Evolutionary conservation across 2,329 filamentous ascomycete genomes (phyloP).

Genomic region (Diplocarpon rosae): DNA sequence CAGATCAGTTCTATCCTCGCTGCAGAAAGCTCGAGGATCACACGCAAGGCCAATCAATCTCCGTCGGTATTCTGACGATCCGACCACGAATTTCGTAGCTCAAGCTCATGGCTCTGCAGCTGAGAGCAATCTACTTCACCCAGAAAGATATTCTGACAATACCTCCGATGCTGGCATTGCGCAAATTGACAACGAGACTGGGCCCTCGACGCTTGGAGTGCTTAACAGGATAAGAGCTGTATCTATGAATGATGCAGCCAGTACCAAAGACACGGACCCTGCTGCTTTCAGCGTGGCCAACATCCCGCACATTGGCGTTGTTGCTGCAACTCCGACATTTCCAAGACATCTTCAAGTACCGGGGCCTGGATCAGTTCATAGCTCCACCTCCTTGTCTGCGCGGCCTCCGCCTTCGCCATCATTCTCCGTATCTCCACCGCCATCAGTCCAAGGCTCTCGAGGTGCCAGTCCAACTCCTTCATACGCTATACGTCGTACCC

Average conservation of each 20-base stretch:
- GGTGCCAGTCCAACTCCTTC: conserved; percentile 25
- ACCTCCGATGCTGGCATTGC: conserved; percentile 31
- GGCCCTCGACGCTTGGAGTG: conserved; percentile 8
- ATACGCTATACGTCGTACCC: conserved; percentile 27
- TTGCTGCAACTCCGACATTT: conserved; percentile 31
- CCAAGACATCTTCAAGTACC: conserved; percentile 23
- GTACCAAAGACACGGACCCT: conserved; percentile 11
- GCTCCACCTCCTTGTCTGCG: conserved; percentile 20
- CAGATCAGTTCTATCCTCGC: conserved; percentile 74
- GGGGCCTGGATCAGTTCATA: conserved; percentile 10
- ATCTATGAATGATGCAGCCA: conserved; percentile 24
- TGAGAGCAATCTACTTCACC: conserved; percentile 23
- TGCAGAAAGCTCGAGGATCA: conserved; percentile 72
- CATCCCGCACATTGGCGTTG: conserved; percentile 25
- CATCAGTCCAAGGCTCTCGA: conserved; percentile 21
- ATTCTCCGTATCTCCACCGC: conserved; percentile 22
- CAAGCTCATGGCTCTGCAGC: conserved; percentile 30
- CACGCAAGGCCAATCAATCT: conserved; percentile 58
- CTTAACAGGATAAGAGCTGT: conserved; percentile 21
- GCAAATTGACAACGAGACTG: conserved; percentile 24
- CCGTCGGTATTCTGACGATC: conserved; percentile 58
- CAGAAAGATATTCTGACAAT: conserved; percentile 27
- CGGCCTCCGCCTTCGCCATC: conserved; percentile 30
- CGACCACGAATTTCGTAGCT: conserved; percentile 5
- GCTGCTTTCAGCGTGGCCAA: conserved; percentile 20